Base-by-base conservation (phyloP, 208 protist species). In the Trypanosoma lewisi region DNA sequence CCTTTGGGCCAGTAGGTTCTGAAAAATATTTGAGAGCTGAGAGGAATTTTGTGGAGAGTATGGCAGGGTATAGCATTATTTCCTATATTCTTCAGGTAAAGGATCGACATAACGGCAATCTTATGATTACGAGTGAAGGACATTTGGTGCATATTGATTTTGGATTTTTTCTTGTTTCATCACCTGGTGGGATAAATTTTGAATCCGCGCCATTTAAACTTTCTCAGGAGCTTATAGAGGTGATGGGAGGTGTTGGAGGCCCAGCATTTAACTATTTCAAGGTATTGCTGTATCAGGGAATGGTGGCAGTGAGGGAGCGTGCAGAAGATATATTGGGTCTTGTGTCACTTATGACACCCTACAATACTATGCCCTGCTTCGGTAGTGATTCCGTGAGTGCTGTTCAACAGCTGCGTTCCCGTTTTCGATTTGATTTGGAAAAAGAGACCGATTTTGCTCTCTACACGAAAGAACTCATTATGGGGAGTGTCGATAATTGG, bases 61-160 rank as follows among this genome's bases (percentile, higher is more conserved):
- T 97, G 77, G 96, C 95, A 11, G 97, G 87, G 21, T 99, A 98
- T 72, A 97, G 95, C 50, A 74, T 98, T 48, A 78, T 98, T 12
- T 85, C 76, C 17, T 98, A 98, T 77, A 80, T 99, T 17, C 63
- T 99, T 28, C 91, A 97, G 59, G 84, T 98, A 45, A 98, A 98
- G 54, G 96, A 98, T 55, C 66, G 96, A 21, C 95, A 98, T 71
- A 98, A 98, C 63, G 95, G 95, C 42, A 98, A 98, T 77, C 87
- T 98, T 50, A 89, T 98, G 80, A 77, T 98, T 19, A 73, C 83
- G 8, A 79, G 78, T 41, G 70, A 91, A n/a, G 97, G 97, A 36
- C 61, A 80, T 33, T 55, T 99, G 31, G 80, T 98, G 11, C 97
- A 99, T 78, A 99, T 99, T 63, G 98, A 99, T 78, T 99, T 98